These are phyloP conservation scores for Melampsora americana DNA, from an alignment of 1,284 basidiomycete genomes.

Conservation along the genomic window DNA sequence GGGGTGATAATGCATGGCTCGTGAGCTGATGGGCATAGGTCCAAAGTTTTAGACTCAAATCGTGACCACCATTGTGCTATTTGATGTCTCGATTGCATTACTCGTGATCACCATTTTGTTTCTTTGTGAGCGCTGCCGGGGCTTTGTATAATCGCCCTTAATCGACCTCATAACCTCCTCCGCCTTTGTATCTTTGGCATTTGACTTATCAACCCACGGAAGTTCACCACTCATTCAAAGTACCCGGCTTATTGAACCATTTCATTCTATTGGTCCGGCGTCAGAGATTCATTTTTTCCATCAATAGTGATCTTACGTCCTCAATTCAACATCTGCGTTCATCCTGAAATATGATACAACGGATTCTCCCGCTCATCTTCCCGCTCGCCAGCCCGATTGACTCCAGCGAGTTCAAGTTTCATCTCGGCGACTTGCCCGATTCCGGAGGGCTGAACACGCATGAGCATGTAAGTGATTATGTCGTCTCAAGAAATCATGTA, in stretches of 20 bases:
- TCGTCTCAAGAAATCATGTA: neutral
- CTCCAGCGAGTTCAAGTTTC: neutral
- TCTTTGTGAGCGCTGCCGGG: too few relatives aligned
- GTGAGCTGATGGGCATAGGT: neutral
- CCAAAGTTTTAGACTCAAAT: neutral
- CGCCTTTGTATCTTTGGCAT: neutral
- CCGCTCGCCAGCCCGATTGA: conserved; percentile 3
- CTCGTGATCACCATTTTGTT: neutral
- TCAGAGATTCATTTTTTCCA: neutral
- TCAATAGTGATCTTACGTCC: conserved; percentile 1
- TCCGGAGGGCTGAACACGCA: neutral
- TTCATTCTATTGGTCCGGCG: neutral
- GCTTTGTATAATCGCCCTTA: neutral
- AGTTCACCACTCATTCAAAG: neutral
- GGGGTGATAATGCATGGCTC: neutral
- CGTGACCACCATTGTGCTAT: conserved; percentile 4
- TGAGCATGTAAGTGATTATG: conserved; percentile 1
- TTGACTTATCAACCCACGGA: neutral
- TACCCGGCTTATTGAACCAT: neutral
- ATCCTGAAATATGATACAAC: neutral
- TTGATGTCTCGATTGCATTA: neutral
- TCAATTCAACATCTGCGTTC: neutral
- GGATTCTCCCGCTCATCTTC: neutral
- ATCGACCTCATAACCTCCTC: neutral
- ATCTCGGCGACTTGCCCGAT: neutral